Conservation (phyloP, 2,329 filamentous ascomycete genomes). For the Ceratocystis variospora region DNA sequence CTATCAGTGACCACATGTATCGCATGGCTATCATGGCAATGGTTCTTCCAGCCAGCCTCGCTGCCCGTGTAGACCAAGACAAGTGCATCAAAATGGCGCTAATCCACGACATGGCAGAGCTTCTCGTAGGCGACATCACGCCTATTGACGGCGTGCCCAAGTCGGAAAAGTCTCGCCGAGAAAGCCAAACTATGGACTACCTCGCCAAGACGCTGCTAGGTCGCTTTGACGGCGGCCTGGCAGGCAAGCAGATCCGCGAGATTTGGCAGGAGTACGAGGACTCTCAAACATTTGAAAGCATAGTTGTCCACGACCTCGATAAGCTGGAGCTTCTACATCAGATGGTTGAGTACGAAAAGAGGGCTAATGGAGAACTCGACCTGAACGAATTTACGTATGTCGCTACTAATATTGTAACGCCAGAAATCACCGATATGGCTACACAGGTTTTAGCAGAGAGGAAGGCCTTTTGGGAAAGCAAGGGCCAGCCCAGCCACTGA, state of each 20-base stretch:
- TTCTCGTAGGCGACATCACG: constrained; percentile 90
- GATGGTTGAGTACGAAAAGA: constrained; percentile 91
- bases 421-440: constrained; percentile 71
- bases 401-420: constrained; percentile 53
- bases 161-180: constrained; percentile 74
- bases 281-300: constrained; percentile 64
- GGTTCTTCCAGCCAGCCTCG: constrained; percentile 66
- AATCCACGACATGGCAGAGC: constrained; percentile 94
- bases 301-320: constrained; percentile 92
- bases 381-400: constrained; percentile 80
- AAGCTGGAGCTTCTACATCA: constrained; percentile 92
- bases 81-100: constrained; percentile 92
- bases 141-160: constrained; percentile 79
- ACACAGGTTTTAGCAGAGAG: constrained; percentile 63
- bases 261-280: constrained; percentile 97
- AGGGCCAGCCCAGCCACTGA: constrained; percentile 21
- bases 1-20: constrained; percentile 98
- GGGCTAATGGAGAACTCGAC: constrained; percentile 51
- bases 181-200: constrained; percentile 84
- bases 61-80: constrained; percentile 56
- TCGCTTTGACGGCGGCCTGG: constrained; percentile 54
- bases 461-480: constrained; percentile 52
- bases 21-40: constrained; percentile 96
- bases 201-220: constrained; percentile 61
- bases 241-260: constrained; percentile 56